phyloP scores from a whole-genome alignment of 2,329 filamentous ascomycete species.

The Hymenotorrendiella dingleyae region DNA sequence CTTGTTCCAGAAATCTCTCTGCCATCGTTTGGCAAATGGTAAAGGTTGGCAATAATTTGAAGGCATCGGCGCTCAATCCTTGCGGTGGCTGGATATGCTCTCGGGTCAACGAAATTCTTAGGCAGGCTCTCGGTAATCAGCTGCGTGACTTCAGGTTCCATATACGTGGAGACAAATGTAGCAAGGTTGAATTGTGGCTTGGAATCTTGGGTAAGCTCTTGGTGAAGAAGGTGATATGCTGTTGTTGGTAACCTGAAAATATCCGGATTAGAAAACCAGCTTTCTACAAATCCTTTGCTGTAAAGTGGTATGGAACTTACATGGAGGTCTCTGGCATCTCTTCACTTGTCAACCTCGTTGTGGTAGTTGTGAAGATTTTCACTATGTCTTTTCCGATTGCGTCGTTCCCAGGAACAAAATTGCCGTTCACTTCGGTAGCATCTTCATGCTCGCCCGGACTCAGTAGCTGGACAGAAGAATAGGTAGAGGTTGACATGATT shows the following conservation, averaged over 20 bases:
- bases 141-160: neutral
- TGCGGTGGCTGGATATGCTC: neutral
- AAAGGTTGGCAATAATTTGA: neutral
- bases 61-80: neutral
- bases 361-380: too few species aligned
- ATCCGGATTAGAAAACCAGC: too few species aligned
- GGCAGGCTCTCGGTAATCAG: neutral
- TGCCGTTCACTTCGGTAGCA: too few species aligned
- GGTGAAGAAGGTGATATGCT: neutral
- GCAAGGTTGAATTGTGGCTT: neutral
- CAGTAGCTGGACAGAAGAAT: too few species aligned
- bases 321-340: too few species aligned
- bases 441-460: too few species aligned
- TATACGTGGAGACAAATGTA: neutral
- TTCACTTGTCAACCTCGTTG: too few species aligned
- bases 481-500: too few species aligned
- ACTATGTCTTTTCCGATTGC: too few species aligned
- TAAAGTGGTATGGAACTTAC: too few species aligned
- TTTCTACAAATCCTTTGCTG: too few species aligned
- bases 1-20: neutral
- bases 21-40: neutral
- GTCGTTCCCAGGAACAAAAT: too few species aligned
- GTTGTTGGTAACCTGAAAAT: neutral
- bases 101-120: neutral
- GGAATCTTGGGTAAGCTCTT: neutral